A percentile compares a stretch with the other conserved stretches of the same genome.
phyloP scores from a whole-genome alignment of 2,329 filamentous ascomycete genomes.

The Chaetomium sp. region DNA sequence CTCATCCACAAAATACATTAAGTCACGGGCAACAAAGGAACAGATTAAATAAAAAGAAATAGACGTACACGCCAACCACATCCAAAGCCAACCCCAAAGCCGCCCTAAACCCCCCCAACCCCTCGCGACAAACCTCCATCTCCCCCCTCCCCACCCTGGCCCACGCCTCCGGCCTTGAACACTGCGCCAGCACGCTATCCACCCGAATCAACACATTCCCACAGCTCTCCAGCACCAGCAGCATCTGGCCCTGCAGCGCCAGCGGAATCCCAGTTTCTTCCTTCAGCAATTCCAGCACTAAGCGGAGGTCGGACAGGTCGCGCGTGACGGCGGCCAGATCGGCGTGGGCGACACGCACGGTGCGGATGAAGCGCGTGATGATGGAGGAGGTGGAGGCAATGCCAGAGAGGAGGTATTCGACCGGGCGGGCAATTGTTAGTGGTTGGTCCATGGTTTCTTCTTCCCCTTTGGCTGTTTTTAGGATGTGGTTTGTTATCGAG shows the following conservation, averaged over 20 bases:
- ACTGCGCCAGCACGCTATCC: constrained; percentile 15
- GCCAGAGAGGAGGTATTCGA: constrained; percentile 20
- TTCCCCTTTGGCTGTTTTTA: too few species aligned
- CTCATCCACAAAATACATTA: too few species aligned
- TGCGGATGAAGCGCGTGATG: constrained; percentile 24
- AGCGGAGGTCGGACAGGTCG: constrained; percentile 23
- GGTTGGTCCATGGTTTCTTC: constrained; percentile 15
- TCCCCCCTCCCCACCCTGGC: constrained; percentile 6
- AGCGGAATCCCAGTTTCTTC: constrained; percentile 20
- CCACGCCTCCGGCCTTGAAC: constrained; percentile 15
- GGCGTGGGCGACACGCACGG: constrained; percentile 20
- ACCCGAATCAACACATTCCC: constrained; percentile 18
- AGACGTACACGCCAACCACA: too few species aligned
- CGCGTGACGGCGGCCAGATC: constrained; percentile 23
- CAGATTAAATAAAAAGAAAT: too few species aligned
- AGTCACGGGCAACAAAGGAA: too few species aligned
- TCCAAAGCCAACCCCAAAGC: too few species aligned
- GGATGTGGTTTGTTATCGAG: too few species aligned
- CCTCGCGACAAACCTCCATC: background rate
- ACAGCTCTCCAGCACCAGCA: constrained; percentile 19
- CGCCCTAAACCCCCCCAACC: too few species aligned
- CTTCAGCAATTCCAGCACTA: constrained; percentile 22
- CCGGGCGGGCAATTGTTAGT: constrained; percentile 12
- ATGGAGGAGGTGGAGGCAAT: constrained; percentile 21
- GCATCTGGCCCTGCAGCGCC: constrained; percentile 16